Base-by-base conservation (phyloP, 2,329 filamentous ascomycete genomes). In the Calonectria montana region DNA sequence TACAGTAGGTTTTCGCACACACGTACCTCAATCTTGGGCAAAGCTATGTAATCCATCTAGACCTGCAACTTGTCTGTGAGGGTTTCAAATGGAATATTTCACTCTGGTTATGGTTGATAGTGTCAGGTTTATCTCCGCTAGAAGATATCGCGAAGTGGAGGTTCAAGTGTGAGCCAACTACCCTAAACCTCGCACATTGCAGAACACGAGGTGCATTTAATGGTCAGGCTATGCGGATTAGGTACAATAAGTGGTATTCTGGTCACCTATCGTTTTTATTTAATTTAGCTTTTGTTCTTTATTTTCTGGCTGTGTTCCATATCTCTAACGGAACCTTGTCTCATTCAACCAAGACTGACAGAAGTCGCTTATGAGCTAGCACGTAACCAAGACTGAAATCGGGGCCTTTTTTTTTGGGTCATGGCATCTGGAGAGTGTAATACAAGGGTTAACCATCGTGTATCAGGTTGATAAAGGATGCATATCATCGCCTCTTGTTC, bases 21-120 rank as follows among this genome's bases (percentile, higher is more conserved):
- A 31, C 45, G 75, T 80, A 88, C 88, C 86, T 90, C 88, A 47
- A 90, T 87, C 76, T 90, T 90, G 13, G 88, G 88, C 50, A 90
- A 80, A n/a, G 85, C 81, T 74, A 81, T 78, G 71, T 86, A 89
- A 69, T 88, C 85, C 78, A 88, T 84, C 3, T 62, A 70, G 18
- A 23, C 5, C 5, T 43, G 9, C 1, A 1, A 12, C 23, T 45
- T 25, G 2, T 2, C 29, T 15, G 4, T 27, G 5, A 39, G 13
- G 16, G 47, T 35, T 25, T 15, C n/a, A 25, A 23, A 16, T n/a
- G 23, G 18, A 12, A 47, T 25, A 23, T 3, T 4, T 10, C 12
- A 23, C 16, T 45, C 16, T 3, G 18, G 21, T 21, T 53, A n/a
- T 25, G 15, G n/a, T 48, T 71, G 47, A 37, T 3, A 6, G 39